Base-by-base conservation (phyloP, 768 basidiomycete species). In the Tulasnella sp. region DNA sequence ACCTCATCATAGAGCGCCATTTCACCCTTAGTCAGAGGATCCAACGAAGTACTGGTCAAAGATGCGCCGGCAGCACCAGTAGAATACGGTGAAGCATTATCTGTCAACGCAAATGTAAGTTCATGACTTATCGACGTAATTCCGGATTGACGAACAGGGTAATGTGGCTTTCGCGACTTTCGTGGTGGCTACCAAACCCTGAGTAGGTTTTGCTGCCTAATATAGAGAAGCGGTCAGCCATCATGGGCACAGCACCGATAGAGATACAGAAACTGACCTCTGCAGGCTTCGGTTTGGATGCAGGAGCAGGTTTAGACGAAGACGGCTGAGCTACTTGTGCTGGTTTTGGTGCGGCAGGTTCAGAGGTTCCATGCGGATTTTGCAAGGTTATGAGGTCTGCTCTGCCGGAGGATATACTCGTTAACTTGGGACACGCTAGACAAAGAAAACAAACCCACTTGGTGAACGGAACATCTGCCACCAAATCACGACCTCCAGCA, bases 1-100 rank as follows among this genome's bases (percentile, higher is more conserved):
- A 80, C 82, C 68, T 98, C 95, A 64, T 99, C 92, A 79, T 91
- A 92, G n/a, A 98, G 69, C 3, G 95, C 76, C 59, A 84, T 80
- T 42, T 91, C 80, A 39, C 73, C 77, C 20, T 70, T 67, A 3
- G 73, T 75, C 51, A 79, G 76, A 10, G 90, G 82, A 58, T 86
- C 85, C 50, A 91, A 74, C 3, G 91, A 82, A 0, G 95, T 98
- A 2, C 88, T 91, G 0, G 95, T 99, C 41, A 99, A 66, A 0
- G 91, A 90, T 3, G 93, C 95, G 45, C 93, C 90, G 3, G 90
- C 78, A 37, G 84, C 71, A 22, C 93, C 93, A 34, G 73, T 89
- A 1, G 87, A 89, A 62, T 89, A 90, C 0, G 87, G 87, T n/a
- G 87, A 90, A 16, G 83, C 71, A 60, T 90, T 90, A 83, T 87